Conservation (phyloP, 2,329 filamentous ascomycete species). For the Nothophoma quercina region DNA sequence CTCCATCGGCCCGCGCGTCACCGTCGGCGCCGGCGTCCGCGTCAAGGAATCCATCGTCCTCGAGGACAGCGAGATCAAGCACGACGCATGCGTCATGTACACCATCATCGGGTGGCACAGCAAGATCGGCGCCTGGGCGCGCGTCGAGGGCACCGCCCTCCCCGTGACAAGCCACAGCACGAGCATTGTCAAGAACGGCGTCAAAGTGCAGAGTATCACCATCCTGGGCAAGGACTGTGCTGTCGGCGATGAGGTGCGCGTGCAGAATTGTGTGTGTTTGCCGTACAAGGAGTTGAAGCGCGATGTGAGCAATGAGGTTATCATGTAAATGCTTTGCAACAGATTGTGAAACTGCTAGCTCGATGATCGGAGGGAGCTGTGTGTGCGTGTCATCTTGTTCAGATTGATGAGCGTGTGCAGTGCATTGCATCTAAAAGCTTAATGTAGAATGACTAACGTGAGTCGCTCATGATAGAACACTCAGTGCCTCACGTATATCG, state of each 20-base stretch:
- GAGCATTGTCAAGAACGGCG: slow-evolving; percentile 94
- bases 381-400: too few species aligned
- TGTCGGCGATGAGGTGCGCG: slow-evolving; percentile 91
- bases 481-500: too few species aligned
- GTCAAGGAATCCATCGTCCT: slow-evolving; percentile 96
- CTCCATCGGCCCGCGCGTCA: slow-evolving; percentile 87
- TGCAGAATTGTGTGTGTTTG: slow-evolving; percentile 97
- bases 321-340: slow-evolving; percentile 78
- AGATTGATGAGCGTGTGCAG: too few species aligned
- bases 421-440: too few species aligned
- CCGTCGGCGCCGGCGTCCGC: slow-evolving; percentile 84
- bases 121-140: slow-evolving; percentile 95
- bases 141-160: slow-evolving; percentile 93
- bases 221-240: slow-evolving; percentile 96
- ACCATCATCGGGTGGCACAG: slow-evolving; percentile 97
- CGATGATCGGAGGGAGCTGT: too few species aligned
- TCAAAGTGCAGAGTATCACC: slow-evolving; percentile 98
- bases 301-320: slow-evolving; percentile 85
- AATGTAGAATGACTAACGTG: too few species aligned
- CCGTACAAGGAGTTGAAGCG: slow-evolving; percentile 98
- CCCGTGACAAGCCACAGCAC: slow-evolving; percentile 88
- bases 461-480: too few species aligned
- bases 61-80: slow-evolving; percentile 94
- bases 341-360: too few species aligned
- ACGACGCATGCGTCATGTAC: slow-evolving; percentile 94